Conservation (phyloP, 495 filamentous ascomycete genomes). For the Darksidea phi region DNA sequence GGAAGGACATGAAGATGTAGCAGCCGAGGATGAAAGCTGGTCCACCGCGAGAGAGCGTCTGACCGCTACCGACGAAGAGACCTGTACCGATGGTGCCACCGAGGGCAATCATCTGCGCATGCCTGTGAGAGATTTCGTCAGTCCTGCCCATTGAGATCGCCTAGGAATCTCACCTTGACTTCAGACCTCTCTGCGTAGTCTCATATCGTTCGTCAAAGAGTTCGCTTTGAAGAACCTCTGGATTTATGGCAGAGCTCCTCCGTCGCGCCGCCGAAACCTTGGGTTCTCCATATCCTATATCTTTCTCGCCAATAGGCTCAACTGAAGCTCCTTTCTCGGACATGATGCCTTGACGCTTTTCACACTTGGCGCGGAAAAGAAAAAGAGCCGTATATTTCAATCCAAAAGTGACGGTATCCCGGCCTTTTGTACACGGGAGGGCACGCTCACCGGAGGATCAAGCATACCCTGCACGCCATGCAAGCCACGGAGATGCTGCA, state of each 20-base stretch:
- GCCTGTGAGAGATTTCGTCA: constrained; percentile 10
- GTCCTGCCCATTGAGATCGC: background rate
- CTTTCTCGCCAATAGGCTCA: background rate
- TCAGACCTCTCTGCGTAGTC: constrained; percentile 36
- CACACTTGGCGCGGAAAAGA: background rate
- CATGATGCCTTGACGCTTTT: constrained; percentile 1
- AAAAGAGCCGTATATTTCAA: too few species aligned
- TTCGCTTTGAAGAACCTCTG: constrained; percentile 31
- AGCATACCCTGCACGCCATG: background rate
- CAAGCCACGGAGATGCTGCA: background rate
- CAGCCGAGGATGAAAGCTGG: constrained; percentile 61
- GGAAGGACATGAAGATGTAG: constrained; percentile 38
- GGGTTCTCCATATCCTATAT: background rate
- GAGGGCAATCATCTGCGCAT: constrained; percentile 41
- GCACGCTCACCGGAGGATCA: background rate
- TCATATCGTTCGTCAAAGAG: constrained; percentile 38
- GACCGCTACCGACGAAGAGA: constrained; percentile 62
- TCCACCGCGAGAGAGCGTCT: constrained; percentile 58
- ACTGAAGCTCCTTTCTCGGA: constrained; percentile 1
- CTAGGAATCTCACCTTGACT: constrained; percentile 25
- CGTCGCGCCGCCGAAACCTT: constrained; percentile 4
- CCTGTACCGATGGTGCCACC: constrained; percentile 51
- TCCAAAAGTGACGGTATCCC: too few species aligned
- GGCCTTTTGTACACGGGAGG: background rate
- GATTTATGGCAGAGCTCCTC: constrained; percentile 29